Evolutionary conservation across 345 rosid species (phyloP), one percentile per base, ranked within the genome.

Genomic region (Salix arbutifolia): DNA sequence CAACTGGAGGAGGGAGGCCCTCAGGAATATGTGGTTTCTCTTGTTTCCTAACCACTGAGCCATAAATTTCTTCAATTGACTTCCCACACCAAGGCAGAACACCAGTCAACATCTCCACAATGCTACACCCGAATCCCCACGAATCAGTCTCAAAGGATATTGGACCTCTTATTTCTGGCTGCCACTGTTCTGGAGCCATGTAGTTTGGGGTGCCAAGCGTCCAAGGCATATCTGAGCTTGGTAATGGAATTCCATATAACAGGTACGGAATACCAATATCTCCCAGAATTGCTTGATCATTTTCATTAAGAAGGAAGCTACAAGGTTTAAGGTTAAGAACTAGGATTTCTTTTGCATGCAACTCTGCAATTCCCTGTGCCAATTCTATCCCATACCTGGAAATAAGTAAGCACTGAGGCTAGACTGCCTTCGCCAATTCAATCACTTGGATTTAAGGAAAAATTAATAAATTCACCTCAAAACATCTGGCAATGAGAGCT

Each of bases 181-280:
- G 87, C 99, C 97, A 93, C 76, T 93, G 99, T 80, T 93, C 99
- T 72, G 99, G 99, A 78, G 98, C 96, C 99, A 96, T 96, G 79
- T 93, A 93, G 85, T 89, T 96, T 16, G 98, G 96, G 46, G 93
- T 90, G 74, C 99, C 99, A 84, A 90, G 91, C 83, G 89, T 83
- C 77, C 71, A 81, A 71, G 86, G 78, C 88, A 90, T 82, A 86
- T 89, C 92, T 65, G 96, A 82, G 80, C 85, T 87, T 64, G 89
- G 88, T 77, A 84, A 78, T 71, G 91, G 90, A 83, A 91, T 85
- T 82, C 94, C 93, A 28, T 86, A 91, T 67, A 93, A 86, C 28
- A 91, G 82, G 83, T 82, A 87, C 73, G 98, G 93, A 81, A 91
- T 86, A 44, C 98, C 99, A 74, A 90, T 75, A 78, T 93, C 98